phyloP scores from a whole-genome alignment of 169 alveolate species.

The Cyclospora cayetanensis region DNA sequence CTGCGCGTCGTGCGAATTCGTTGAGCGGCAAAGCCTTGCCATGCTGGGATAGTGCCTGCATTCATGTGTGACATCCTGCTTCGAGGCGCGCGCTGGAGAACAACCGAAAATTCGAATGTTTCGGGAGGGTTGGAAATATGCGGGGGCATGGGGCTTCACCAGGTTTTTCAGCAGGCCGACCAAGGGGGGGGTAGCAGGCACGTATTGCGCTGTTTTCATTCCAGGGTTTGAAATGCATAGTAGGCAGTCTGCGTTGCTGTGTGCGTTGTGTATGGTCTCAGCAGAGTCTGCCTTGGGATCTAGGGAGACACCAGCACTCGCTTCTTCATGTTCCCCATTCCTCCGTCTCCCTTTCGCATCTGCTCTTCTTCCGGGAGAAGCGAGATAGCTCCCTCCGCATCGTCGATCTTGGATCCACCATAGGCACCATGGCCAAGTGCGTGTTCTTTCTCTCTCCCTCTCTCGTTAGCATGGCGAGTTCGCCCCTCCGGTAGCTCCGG shows the following conservation, averaged over 20 bases:
- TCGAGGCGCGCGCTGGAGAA: neutral
- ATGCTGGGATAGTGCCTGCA: too few relatives aligned
- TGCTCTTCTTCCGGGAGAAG: conserved; percentile 82
- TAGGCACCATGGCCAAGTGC: conserved; percentile 88
- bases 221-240: too few relatives aligned
- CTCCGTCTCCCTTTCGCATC: conserved; percentile 89
- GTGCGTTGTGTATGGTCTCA: conserved; percentile 64
- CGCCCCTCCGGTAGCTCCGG: neutral
- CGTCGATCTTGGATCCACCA: conserved; percentile 90
- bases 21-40: too few relatives aligned
- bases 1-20: too few relatives aligned
- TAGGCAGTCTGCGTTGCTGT: too few relatives aligned
- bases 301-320: conserved; percentile 90
- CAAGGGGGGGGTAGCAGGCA: too few relatives aligned
- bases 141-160: too few relatives aligned
- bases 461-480: neutral
- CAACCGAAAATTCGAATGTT: neutral
- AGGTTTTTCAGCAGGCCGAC: too few relatives aligned
- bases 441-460: neutral
- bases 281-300: conserved; percentile 91
- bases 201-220: too few relatives aligned
- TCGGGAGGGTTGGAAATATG: too few relatives aligned
- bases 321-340: conserved; percentile 90
- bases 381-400: conserved; percentile 75
- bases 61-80: neutral